Percentiles rank a stretch among this genome's conserved stretches.
Evolutionary conservation across 139 green algal genomes (phyloP).

Genomic region (Eudorina sp.): DNA sequence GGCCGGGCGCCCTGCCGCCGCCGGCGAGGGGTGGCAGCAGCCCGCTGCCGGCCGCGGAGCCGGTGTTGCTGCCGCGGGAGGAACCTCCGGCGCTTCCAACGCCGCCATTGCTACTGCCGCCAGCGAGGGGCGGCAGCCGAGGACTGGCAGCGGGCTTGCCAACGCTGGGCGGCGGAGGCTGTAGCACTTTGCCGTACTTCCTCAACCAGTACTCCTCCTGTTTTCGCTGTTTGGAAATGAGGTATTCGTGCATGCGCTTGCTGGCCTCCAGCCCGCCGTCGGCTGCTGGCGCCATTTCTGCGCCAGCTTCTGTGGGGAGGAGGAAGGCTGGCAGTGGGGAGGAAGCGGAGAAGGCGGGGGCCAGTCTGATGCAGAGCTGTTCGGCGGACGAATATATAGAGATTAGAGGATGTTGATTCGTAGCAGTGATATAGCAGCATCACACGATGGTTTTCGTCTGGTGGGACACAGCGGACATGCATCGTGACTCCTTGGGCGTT

Average conservation of each 20-base stretch:
- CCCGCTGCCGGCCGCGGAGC: neutral
- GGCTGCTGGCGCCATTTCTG: neutral
- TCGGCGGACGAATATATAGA: too few relatives aligned
- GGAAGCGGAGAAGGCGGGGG: neutral
- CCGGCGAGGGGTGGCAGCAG: slow-evolving; percentile 31
- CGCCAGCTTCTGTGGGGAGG: neutral
- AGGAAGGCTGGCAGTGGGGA: neutral
- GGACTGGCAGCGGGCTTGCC: slow-evolving; percentile 2
- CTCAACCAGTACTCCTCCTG: slow-evolving; percentile 64
- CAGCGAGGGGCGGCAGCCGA: neutral
- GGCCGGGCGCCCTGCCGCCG: neutral
- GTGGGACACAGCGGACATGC: too few relatives aligned
- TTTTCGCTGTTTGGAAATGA: slow-evolving; percentile 59
- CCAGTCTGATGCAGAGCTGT: too few relatives aligned
- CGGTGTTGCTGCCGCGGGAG: slow-evolving; percentile 15
- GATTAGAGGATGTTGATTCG: too few relatives aligned
- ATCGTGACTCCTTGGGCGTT: too few relatives aligned
- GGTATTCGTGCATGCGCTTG: slow-evolving; percentile 65
- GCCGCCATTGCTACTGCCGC: neutral
- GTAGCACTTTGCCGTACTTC: slow-evolving; percentile 64
- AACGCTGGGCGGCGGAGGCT: slow-evolving; percentile 3
- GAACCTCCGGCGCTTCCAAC: neutral
- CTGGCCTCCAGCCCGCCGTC: slow-evolving; percentile 48
- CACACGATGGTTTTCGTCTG: too few relatives aligned
- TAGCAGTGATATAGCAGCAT: too few relatives aligned